These are phyloP conservation scores for Pyracantha coccinea DNA, from an alignment of 331 rosid species.

Conservation along the genomic window DNA sequence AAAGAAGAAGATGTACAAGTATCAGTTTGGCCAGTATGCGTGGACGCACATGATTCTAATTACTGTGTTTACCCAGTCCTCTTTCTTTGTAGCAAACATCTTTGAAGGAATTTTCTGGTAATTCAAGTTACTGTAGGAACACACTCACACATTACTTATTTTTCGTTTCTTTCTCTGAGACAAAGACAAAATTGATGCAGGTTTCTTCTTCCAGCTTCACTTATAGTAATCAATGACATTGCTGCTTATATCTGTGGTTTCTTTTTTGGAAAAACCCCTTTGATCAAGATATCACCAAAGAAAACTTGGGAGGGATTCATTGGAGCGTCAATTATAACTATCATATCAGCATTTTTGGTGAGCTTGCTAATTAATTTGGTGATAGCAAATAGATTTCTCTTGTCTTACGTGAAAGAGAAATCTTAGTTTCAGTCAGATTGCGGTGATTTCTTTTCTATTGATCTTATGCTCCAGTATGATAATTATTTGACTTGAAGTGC, in stretches of 20 bases:
- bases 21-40: conserved; percentile 99
- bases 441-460: neutral
- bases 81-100: conserved; percentile 95
- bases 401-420: neutral
- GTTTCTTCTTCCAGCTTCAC: conserved; percentile 99
- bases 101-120: conserved; percentile 99
- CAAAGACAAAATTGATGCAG: conserved; percentile 38
- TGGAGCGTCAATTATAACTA: conserved; percentile 89
- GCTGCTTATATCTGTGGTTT: conserved; percentile 92
- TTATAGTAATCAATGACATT: conserved; percentile 92
- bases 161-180: conserved; percentile 11
- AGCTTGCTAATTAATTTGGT: conserved; percentile 18
- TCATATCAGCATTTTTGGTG: conserved; percentile 90
- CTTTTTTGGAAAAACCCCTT: conserved; percentile 93
- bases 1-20: conserved; percentile 98
- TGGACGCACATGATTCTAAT: conserved; percentile 99
- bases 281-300: conserved; percentile 96
- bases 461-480: neutral
- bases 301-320: conserved; percentile 99
- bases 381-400: neutral
- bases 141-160: neutral
- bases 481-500: neutral
- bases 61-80: conserved; percentile 89
- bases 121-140: conserved; percentile 9
- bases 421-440: neutral